Base-by-base conservation (phyloP, 345 rosid genomes). In the Linum trigynum region DNA sequence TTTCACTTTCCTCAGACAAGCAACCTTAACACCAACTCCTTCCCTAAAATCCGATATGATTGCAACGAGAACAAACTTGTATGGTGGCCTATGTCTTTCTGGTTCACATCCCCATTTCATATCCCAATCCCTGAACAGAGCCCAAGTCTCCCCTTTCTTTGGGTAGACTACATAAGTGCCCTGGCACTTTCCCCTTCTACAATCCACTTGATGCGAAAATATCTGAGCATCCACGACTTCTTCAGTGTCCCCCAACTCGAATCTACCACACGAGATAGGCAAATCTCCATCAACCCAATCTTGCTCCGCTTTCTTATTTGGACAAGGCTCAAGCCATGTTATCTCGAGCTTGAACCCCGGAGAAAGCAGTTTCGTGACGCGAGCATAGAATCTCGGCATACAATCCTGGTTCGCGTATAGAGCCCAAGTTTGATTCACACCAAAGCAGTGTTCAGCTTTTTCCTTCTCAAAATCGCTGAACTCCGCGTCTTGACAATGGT, bases 311-410 rank as follows among this genome's bases (percentile, higher is more conserved):
- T 75, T 36, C 11, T 67, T 62, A 39, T 69, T 75, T 3, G 84
- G 82, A n/a, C 69, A 9, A 38, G 86, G 70, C 78, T 87, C 97
- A 16, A 92, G 81, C 98, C 98, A 92, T 63, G 84, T 81, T 63
- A 90, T 80, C 71, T 64, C 68, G n/a, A 88, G 61, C 84, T 80
- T 90, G 72, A 90, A 89, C 39, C 76, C 79, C 42, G 80, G 82
- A 23, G 78, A 71, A 61, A 65, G 39, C 55, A 92, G 92, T 74
- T 83, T 87, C 61, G 55, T 70, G 50, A 90, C 67, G 66, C 74
- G 68, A 45, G 90, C 97, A 79, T 92, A 88, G 63, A 67, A 80
- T 67, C 97, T 87, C 14, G 97, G 98, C 98, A 92, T 85, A 70
- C 86, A 80, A 58, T 90, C 98, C 37, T 59, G 10, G 15, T 78